phyloP scores from a whole-genome alignment of 495 filamentous ascomycete species.

The Acidiella bohemica region DNA sequence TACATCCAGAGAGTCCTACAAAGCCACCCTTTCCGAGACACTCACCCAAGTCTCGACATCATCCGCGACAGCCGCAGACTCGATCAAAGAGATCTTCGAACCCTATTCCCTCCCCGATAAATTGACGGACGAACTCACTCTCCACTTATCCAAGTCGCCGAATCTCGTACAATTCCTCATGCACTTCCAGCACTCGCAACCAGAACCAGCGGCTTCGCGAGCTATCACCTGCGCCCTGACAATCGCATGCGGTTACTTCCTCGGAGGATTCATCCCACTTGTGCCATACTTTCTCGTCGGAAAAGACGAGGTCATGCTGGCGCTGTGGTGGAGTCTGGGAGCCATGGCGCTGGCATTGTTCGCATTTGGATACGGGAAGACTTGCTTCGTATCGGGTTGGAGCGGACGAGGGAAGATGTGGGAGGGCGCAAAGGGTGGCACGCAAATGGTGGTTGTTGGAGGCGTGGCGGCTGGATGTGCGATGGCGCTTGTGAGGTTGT shows the following conservation, averaged over 20 bases:
- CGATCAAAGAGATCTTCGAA: conserved; percentile 9
- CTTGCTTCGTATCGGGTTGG: conserved; percentile 34
- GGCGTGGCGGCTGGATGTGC: conserved; percentile 52
- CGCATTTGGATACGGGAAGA: conserved; percentile 59
- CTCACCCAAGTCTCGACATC: not conserved
- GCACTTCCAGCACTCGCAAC: conserved; percentile 8
- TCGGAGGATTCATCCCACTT: conserved; percentile 59
- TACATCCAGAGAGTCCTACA: conserved; percentile 3
- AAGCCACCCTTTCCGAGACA: conserved; percentile 7
- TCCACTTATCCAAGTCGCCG: conserved; percentile 9
- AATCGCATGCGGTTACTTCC: conserved; percentile 57
- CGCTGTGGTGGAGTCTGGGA: conserved; percentile 53
- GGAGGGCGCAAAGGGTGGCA: conserved; percentile 34
- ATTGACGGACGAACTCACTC: conserved; percentile 5
- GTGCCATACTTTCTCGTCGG: conserved; percentile 63
- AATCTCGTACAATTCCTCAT: conserved; percentile 12
- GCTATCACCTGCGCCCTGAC: conserved; percentile 29
- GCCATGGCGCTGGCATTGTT: conserved; percentile 58
- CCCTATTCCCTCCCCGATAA: conserved; percentile 5
- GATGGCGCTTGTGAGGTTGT: conserved; percentile 47
- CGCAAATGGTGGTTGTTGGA: conserved; percentile 58
- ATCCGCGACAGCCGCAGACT: conserved; percentile 6
- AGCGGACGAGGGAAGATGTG: conserved; percentile 23
- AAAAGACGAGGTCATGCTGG: conserved; percentile 24
- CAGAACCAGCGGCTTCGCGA: conserved; percentile 5